phyloP scores from a whole-genome alignment of 495 filamentous ascomycete species.

The Xylaria intraflava region DNA sequence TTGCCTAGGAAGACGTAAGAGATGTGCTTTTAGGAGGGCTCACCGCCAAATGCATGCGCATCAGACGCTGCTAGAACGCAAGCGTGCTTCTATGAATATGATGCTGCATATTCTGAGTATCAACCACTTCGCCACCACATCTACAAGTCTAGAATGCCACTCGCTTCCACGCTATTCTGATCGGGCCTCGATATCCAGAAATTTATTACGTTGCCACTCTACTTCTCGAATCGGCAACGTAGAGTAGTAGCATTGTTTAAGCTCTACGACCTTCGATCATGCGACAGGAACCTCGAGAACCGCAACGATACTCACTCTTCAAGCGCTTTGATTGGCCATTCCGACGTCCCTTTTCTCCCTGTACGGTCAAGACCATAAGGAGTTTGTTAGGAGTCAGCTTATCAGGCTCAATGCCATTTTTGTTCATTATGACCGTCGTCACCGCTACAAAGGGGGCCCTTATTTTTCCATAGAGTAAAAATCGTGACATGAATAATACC shows the following conservation, averaged over 20 bases:
- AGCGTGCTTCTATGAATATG: slow-evolving; percentile 2
- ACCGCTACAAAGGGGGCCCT: too few species aligned
- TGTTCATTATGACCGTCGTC: too few species aligned
- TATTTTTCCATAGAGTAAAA: too few species aligned
- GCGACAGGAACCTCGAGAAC: too few species aligned
- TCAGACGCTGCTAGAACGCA: background rate
- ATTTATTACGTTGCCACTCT: background rate
- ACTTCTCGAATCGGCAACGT: background rate
- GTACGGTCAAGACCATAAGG: background rate
- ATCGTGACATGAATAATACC: too few species aligned
- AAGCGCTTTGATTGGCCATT: slow-evolving; percentile 1
- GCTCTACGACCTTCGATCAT: too few species aligned
- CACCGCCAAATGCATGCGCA: slow-evolving; percentile 7
- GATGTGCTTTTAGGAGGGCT: background rate
- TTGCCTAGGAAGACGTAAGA: background rate
- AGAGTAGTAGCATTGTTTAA: too few species aligned
- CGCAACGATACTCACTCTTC: too few species aligned
- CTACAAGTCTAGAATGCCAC: background rate
- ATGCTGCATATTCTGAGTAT: background rate
- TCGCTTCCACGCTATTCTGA: background rate
- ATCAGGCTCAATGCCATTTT: too few species aligned
- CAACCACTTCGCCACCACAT: background rate
- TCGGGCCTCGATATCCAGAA: background rate
- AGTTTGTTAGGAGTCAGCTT: background rate
- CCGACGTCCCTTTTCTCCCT: background rate